phyloP scores from a whole-genome alignment of 225 moss, liverwort and hornwort species.

The Sphagnum contortum region DNA sequence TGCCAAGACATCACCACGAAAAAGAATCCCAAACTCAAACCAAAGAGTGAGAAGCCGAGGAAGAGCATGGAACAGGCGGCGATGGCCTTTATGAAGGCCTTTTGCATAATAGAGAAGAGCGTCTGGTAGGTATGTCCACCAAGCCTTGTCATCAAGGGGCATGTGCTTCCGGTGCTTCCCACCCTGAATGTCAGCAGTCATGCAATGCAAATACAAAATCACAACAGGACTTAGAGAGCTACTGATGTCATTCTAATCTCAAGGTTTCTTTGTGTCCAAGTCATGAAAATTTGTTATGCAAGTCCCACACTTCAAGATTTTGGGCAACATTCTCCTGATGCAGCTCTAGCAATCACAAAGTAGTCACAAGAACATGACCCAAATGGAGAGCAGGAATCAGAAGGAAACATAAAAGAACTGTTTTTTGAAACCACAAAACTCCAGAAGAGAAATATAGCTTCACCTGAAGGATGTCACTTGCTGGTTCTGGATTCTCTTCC shows the following conservation, averaged over 20 bases:
- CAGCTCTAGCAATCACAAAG: too few relatives aligned
- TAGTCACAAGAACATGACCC: too few relatives aligned
- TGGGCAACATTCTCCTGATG: too few relatives aligned
- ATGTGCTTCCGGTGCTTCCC: conserved; percentile 56
- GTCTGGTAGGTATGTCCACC: conserved; percentile 92
- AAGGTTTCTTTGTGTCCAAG: not conserved
- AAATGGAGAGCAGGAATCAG: too few relatives aligned
- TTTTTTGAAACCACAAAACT: not conserved
- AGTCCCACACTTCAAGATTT: too few relatives aligned
- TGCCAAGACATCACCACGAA: conserved; percentile 50
- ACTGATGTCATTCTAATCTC: not conserved
- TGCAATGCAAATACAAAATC: conserved; percentile 1
- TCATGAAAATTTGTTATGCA: too few relatives aligned
- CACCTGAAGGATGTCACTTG: conserved; percentile 16
- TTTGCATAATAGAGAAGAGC: conserved; percentile 93
- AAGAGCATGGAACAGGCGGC: conserved; percentile 89
- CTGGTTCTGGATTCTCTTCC: conserved; percentile 73
- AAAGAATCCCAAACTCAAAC: conserved; percentile 94
- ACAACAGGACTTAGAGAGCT: not conserved
- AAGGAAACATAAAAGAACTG: too few relatives aligned
- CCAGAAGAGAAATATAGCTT: not conserved
- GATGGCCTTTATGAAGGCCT: conserved; percentile 89
- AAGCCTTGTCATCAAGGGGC: conserved; percentile 73
- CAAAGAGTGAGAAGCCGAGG: conserved; percentile 96
- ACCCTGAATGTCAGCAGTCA: conserved; percentile 27